Base-by-base conservation (phyloP, 805 yeast species). In the Candida boleticola region DNA sequence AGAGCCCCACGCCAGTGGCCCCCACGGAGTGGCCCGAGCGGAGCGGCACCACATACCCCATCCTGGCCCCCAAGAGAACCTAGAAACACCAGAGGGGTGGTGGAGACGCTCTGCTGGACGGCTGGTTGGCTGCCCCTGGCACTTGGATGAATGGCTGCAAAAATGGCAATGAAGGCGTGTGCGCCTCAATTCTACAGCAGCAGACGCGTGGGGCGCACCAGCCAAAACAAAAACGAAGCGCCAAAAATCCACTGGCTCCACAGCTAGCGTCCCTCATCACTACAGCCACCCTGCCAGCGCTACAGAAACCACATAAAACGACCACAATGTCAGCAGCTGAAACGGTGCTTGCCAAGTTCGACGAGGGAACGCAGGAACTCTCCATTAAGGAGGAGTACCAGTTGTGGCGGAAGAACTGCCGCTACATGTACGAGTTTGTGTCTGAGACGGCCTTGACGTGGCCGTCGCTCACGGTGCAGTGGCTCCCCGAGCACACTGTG, bases 401-500 rank as follows among this genome's bases (percentile, higher is more conserved):
- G 45, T 60, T 85, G 47, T 86, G 95, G 95, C 74, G 87, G 45
- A 79, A 85, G 54, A 86, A 85, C 54, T 85, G 90, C 49, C 83
- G 86, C 10, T 80, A 74, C 51, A 85, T 86, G 93, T 86, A 86
- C 51, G 89, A 85, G 52, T 85, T 83, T 57, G 88, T 86, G 25
- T 79, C 85, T 37, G 93, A 86, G 55, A 83, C 92, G 0, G 87
- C 85, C 2, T 64, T 86, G 35, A 77, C 82, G 10, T 86, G 95
- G 95, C 95, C 95, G 1, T 82, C 90, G 2, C 67, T 86, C 38
- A 82, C 92, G 1, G 74, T 84, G 3, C 87, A 86, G 60, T 86
- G 93, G 90, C 59, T 83, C 5, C 90, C 89, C 0, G 66, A 65
- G 22, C 49, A 55, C 47, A 36, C 44, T 10, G 46, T 37, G 5